A percentile compares a stretch with the other conserved stretches of the same genome.
These are phyloP conservation scores for Strobilomyces dryophilus DNA, from an alignment of 768 basidiomycete genomes.

Conservation along the genomic window DNA sequence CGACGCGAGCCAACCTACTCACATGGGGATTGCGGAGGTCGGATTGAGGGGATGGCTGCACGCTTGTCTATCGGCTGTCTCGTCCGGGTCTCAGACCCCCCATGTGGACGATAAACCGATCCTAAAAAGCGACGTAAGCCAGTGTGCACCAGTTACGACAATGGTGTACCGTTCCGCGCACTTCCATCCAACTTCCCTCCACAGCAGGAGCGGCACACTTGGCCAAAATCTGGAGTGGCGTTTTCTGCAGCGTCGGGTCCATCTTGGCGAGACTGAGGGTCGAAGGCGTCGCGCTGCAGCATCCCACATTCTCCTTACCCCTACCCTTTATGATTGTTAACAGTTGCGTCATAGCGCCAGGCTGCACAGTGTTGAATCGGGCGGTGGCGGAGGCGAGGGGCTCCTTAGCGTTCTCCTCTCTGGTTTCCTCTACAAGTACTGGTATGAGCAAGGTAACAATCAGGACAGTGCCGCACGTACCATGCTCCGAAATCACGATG, in stretches of 20 bases:
- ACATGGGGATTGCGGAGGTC: slow-evolving; percentile 2
- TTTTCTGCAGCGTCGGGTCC: slow-evolving; percentile 9
- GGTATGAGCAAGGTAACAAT: not conserved
- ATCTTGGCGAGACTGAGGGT: slow-evolving; percentile 2
- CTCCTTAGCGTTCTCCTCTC: not conserved
- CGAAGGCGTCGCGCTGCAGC: not conserved
- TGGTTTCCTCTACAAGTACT: not conserved
- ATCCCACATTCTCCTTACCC: slow-evolving; percentile 14
- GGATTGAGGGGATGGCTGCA: not conserved
- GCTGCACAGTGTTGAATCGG: slow-evolving; percentile 2
- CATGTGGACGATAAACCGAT: slow-evolving; percentile 1
- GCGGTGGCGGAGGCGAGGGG: not conserved
- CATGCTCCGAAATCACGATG: not conserved
- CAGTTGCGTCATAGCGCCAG: not conserved
- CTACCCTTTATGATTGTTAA: not conserved
- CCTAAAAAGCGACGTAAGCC: not conserved
- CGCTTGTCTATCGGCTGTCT: not conserved
- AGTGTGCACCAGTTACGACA: not conserved
- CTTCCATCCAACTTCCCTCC: slow-evolving; percentile 1
- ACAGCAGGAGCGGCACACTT: not conserved
- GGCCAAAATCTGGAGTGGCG: not conserved
- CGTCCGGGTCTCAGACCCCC: slow-evolving; percentile 17
- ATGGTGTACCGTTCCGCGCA: slow-evolving; percentile 2
- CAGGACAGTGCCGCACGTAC: not conserved
- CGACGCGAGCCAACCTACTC: not conserved